Base-by-base conservation (phyloP, 257 asterid genomes). In the Solanum etuberosum region DNA sequence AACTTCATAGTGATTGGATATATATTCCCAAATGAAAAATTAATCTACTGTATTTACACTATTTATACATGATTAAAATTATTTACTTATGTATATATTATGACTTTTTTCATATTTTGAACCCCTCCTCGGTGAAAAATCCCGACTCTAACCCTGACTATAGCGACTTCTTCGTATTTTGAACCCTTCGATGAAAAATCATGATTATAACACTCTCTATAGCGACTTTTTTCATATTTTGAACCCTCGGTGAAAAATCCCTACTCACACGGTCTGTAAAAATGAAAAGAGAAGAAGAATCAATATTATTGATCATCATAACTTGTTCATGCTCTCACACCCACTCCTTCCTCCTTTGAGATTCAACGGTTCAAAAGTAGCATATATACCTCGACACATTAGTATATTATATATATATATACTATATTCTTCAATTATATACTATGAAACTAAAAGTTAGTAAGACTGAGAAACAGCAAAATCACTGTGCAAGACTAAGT, bases 301-400 rank as follows among this genome's bases (percentile, higher is more conserved):
- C 4, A 51, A 16, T 51, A 51, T 51, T 51, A 51, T 51, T 51
- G 59, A 48, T 16, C 23, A 18, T 51, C 91, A 91, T 89, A 65
- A 95, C 88, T 96, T 93, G 97, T 98, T 95, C 98, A 96, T 95
- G 98, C 96, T 93, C 91, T 89, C 94, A 92, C 99, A 94, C 92
- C 95, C 99, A 96, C 95, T 96, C 90, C 92, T 95, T 96, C 96
- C 97, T 89, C 91, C 90, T 90, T 89, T 92, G 90, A 86, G 93
- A 91, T 90, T 83, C 86, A 83, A 48, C 86, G 23, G 11, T 48
- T 83, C 46, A 51, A 48, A 32, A 59, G 25, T 54, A 32, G 32
- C 72, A n/a, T n/a, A 40, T 38, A 40, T 40, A 76, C 35, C 83
- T 76, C n/a, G 21, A 76, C 84, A 78, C 59, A 23, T 25, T 65